phyloP scores from a whole-genome alignment of 805 yeast genomes.

The Scheffersomyces lignosus region DNA sequence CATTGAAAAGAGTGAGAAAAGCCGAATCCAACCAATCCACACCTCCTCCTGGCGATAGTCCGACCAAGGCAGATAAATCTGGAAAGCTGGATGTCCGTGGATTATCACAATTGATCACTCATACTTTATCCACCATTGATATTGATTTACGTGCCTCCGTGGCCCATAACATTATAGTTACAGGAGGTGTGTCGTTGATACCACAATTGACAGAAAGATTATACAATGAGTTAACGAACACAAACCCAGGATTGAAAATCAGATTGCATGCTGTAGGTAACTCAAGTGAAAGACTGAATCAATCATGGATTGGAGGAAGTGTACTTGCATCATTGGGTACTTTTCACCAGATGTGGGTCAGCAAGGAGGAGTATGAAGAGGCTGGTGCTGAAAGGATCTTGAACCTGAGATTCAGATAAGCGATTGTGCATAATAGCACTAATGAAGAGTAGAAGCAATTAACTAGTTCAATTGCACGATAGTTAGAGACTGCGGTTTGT shows the following conservation, averaged over 20 bases:
- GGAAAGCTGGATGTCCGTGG: conserved; percentile 39
- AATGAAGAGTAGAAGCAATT: no score
- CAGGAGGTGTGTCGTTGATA: conserved; percentile 79
- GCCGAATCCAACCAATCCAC: conserved; percentile 37
- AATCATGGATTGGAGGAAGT: conserved; percentile 92
- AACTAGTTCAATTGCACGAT: no score
- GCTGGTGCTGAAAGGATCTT: conserved; percentile 81
- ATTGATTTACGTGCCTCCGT: conserved; percentile 81
- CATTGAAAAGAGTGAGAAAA: conserved; percentile 60
- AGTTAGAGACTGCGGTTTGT: no score
- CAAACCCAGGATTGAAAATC: conserved; percentile 83
- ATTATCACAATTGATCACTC: conserved; percentile 59
- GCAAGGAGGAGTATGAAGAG: conserved; percentile 82
- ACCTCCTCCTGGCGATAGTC: conserved; percentile 15
- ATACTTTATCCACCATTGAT: conserved; percentile 60
- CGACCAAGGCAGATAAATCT: conserved; percentile 8
- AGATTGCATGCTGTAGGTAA: conserved; percentile 82
- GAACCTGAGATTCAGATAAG: conserved; percentile 75
- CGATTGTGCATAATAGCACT: no score
- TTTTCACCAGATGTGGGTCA: conserved; percentile 94
- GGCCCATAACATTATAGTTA: conserved; percentile 84
- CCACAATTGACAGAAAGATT: conserved; percentile 82
- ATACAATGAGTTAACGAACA: conserved; percentile 63
- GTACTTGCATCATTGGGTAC: conserved; percentile 87
- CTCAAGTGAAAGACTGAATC: conserved; percentile 71